Conservation (phyloP, 306 rosid genomes). For the Rosa rugosa region DNA sequence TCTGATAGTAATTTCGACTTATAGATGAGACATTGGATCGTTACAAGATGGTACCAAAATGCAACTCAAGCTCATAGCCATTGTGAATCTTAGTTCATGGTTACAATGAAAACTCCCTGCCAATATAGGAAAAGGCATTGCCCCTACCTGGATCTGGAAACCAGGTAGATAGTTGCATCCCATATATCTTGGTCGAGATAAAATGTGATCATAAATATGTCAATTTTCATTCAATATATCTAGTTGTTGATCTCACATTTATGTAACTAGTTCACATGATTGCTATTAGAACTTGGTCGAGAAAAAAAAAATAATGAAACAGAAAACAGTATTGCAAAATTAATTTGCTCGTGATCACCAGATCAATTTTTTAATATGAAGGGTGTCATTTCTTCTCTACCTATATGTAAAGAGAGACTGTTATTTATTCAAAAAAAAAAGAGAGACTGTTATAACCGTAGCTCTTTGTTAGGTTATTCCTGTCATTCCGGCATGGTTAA, state of each 20-base stretch:
- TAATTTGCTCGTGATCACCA: background rate
- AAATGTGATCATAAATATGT: too few relatives aligned
- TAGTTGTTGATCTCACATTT: too few relatives aligned
- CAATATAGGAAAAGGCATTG: too few relatives aligned
- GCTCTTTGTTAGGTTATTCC: background rate
- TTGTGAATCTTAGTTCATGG: background rate
- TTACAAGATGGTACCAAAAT: background rate
- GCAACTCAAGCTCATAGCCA: background rate
- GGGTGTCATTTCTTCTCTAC: background rate
- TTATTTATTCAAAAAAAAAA: too few relatives aligned
- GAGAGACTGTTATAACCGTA: conserved; percentile 4
- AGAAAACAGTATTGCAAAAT: too few relatives aligned
- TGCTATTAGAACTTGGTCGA: background rate
- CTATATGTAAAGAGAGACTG: background rate
- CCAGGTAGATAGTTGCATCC: background rate
- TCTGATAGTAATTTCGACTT: too few relatives aligned
- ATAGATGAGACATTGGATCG: background rate
- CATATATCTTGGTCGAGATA: too few relatives aligned
- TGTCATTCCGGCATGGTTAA: background rate
- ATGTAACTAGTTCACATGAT: background rate
- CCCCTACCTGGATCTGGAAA: background rate
- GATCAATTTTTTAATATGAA: too few relatives aligned
- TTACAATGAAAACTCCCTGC: background rate
- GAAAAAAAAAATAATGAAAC: background rate
- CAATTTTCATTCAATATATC: too few relatives aligned